These are phyloP conservation scores for Corymbia citriodora DNA, from an alignment of 441 rosid genomes.

Conservation along the genomic window DNA sequence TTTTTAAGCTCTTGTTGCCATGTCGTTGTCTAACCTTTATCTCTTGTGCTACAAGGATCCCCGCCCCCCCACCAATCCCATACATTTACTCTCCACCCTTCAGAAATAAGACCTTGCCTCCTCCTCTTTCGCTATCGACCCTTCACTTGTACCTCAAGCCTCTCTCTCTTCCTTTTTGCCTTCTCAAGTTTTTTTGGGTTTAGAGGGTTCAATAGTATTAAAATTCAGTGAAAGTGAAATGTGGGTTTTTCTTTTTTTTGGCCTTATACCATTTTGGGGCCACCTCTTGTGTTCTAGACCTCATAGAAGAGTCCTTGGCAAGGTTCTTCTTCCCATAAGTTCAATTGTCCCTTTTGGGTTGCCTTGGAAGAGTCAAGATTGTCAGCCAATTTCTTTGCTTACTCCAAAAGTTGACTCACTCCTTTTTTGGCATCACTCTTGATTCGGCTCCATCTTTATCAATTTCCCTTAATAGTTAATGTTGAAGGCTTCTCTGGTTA, in stretches of 20 bases:
- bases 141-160: slow-evolving; percentile 31
- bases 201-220: background rate
- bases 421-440: background rate
- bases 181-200: background rate
- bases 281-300: slow-evolving; percentile 10
- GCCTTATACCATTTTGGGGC: background rate
- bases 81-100: slow-evolving; percentile 12
- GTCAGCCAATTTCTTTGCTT: slow-evolving; percentile 18
- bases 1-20: slow-evolving; percentile 38
- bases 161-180: background rate
- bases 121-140: background rate
- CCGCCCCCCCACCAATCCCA: slow-evolving; percentile 53
- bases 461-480: background rate
- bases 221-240: background rate
- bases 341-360: slow-evolving; percentile 12
- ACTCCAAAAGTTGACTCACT: slow-evolving; percentile 8
- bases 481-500: background rate
- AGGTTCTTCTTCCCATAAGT: background rate
- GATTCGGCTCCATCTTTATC: background rate
- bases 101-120: slow-evolving; percentile 5
- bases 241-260: background rate
- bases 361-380: slow-evolving; percentile 29
- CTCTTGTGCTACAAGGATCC: slow-evolving; percentile 47
- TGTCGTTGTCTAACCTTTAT: slow-evolving; percentile 51
- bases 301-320: slow-evolving; percentile 11